Evolutionary conservation across 768 basidiomycete species (phyloP).

Genomic region (Pleurotus eryngii): DNA sequence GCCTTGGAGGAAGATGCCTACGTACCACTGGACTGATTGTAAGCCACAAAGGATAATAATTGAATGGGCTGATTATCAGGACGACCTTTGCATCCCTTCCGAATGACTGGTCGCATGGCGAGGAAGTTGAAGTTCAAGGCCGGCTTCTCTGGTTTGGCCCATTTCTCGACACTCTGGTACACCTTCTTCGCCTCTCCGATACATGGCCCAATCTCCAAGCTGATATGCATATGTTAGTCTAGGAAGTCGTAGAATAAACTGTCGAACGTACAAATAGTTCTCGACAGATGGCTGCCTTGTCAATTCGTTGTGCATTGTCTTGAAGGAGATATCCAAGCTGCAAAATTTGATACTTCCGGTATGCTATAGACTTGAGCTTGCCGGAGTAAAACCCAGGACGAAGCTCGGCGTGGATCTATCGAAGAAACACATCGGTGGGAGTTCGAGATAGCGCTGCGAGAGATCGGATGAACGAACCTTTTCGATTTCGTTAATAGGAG

Average conservation of each 20-base stretch:
- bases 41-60: slow-evolving; percentile 72
- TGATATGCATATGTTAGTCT: slow-evolving; percentile 19
- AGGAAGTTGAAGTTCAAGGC: slow-evolving; percentile 53
- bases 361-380: slow-evolving; percentile 62
- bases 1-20: background rate
- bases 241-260: background rate
- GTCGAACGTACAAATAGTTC: slow-evolving; percentile 37
- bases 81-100: slow-evolving; percentile 78
- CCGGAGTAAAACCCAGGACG: slow-evolving; percentile 59
- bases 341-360: slow-evolving; percentile 73
- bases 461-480: background rate
- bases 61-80: slow-evolving; percentile 70
- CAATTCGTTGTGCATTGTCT: slow-evolving; percentile 67
- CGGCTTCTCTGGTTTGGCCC: slow-evolving; percentile 64
- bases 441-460: background rate
- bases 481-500: background rate
- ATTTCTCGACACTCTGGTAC: slow-evolving; percentile 65
- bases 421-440: background rate
- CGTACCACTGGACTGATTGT: slow-evolving; percentile 56
- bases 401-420: slow-evolving; percentile 55
- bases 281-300: slow-evolving; percentile 58
- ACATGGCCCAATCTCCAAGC: slow-evolving; percentile 57
- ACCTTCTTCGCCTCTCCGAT: slow-evolving; percentile 51
- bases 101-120: slow-evolving; percentile 58
- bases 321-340: slow-evolving; percentile 70